Conservation (phyloP, 345 rosid species). For the Brassica incana region DNA sequence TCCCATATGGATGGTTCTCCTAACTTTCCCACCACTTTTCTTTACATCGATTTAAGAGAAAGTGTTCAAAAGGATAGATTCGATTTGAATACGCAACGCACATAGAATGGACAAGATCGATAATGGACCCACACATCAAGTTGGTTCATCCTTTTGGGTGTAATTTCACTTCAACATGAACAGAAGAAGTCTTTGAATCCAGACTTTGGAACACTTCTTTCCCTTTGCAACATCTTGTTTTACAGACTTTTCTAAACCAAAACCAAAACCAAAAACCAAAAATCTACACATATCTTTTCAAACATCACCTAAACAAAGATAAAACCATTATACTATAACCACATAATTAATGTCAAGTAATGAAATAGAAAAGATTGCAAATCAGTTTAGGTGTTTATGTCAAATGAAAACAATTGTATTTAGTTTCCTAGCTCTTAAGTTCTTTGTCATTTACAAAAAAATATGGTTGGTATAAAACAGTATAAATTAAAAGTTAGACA, state of each 20-base stretch:
- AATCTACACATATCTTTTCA: not conserved
- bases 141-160: not conserved
- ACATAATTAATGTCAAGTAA: not conserved
- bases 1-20: constrained; percentile 38
- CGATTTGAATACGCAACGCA: constrained; percentile 32
- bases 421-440: too few relatives aligned
- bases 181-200: constrained; percentile 21
- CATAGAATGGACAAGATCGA: constrained; percentile 33
- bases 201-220: constrained; percentile 13
- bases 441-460: too few relatives aligned
- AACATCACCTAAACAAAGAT: not conserved
- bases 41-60: not conserved
- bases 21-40: not conserved
- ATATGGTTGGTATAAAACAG: too few relatives aligned
- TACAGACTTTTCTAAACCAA: not conserved
- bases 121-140: constrained; percentile 37
- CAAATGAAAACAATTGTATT: not conserved
- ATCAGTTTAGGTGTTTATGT: not conserved
- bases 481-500: not conserved
- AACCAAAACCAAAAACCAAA: too few relatives aligned
- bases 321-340: not conserved
- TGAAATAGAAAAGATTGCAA: not conserved
- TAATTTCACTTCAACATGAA: constrained; percentile 13
- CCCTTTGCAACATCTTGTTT: constrained; percentile 13
- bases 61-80: constrained; percentile 1